These are phyloP conservation scores for Melocanna baccifera DNA, from an alignment of 176 grass and related monocot species.

Conservation along the genomic window DNA sequence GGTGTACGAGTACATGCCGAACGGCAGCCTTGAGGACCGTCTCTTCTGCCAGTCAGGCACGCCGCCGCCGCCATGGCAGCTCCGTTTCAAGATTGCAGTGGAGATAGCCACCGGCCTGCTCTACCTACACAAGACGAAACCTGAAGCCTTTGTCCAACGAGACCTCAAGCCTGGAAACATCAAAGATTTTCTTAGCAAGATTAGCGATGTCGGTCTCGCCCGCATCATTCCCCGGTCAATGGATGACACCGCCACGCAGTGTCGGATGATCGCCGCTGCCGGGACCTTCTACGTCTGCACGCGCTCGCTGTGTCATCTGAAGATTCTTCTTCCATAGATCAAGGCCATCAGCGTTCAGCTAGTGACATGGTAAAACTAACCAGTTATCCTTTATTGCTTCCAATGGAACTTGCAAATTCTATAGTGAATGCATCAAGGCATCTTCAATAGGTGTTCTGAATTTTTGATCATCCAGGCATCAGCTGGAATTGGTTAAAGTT, in stretches of 20 bases:
- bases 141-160: slow-evolving; percentile 81
- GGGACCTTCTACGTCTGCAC: slow-evolving; percentile 69
- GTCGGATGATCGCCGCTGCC: slow-evolving; percentile 62
- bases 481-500: neutral
- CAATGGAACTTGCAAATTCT: neutral
- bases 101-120: slow-evolving; percentile 71
- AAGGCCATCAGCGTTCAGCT: slow-evolving; percentile 19
- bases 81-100: slow-evolving; percentile 73
- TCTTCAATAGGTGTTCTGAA: neutral
- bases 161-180: slow-evolving; percentile 93
- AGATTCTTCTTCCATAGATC: neutral
- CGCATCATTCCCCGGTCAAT: slow-evolving; percentile 62
- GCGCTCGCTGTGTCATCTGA: slow-evolving; percentile 33
- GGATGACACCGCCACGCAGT: slow-evolving; percentile 45
- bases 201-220: slow-evolving; percentile 75
- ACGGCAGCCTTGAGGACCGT: slow-evolving; percentile 76
- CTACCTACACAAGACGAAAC: slow-evolving; percentile 73
- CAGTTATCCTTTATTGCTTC: neutral
- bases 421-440: neutral
- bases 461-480: neutral
- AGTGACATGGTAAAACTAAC: slow-evolving; percentile 33
- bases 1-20: too few species aligned
- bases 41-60: slow-evolving; percentile 63
- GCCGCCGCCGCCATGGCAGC: slow-evolving; percentile 56
- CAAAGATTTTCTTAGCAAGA: slow-evolving; percentile 54